Evolutionary conservation across 1,284 basidiomycete species (phyloP), one percentile per base, ranked within the genome.

Genomic region (Cryptococcus amylolentus): DNA sequence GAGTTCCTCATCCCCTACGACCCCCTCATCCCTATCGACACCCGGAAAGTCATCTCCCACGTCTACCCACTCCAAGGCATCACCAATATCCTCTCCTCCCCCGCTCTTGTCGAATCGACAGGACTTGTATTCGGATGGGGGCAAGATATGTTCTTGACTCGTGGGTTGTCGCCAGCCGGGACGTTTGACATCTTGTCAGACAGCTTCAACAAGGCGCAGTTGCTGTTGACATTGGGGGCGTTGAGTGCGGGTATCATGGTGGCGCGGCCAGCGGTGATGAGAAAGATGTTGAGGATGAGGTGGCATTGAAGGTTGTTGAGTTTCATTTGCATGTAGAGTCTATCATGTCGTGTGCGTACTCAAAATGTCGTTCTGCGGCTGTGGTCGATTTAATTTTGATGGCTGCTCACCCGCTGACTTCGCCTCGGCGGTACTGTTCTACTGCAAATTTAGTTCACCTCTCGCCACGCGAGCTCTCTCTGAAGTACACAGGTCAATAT

Each of bases 111-210:
- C 35, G 95, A 98, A 76, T 93, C 89, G 5, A 97, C 93, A 0
- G 88, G 89, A 0, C 78, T 96, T n/a, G 84, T 98, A 10, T 86
- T 97, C 64, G 85, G 86, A 0, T 85, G 86, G 63, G 93, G 93
- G 5, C 81, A 93, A 14, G 95, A 98, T 76, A 79, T 94, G 60
- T 95, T 97, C 81, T 78, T 85, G 31, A 89, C 89, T 6, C 83
- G 90, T 14, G 68, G 69, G 9, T 82, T 91, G 4, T 84, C 89
- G 40, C 92, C 96, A 0, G 91, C 89, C 3, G 86, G 86, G 27
- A 91, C 90, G 27, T 98, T 98, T 69, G 95, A 98, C 71, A 85
- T 95, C n/a, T 82, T 96, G 13, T 89, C 84, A 70, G 85, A 90
- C 76, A 84, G 82, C 69, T 98, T 98, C 78, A 98, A 98, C 80